Evolutionary conservation across 192 early-diverging fungal species (phyloP).

Genomic region (Chytriomyces sp.): DNA sequence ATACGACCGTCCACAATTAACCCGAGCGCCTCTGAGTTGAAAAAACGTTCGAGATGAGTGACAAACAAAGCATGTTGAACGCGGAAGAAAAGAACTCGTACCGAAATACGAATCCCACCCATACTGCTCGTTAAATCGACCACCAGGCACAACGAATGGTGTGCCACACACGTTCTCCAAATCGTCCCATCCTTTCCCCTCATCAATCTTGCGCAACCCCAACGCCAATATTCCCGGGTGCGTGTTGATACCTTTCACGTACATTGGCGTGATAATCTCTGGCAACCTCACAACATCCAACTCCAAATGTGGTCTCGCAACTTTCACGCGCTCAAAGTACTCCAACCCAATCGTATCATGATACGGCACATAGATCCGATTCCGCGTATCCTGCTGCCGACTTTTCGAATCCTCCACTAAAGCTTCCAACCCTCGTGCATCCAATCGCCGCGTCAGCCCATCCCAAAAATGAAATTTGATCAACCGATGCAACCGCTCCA

Average conservation of each 20-base stretch:
- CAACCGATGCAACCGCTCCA: conserved; percentile 86
- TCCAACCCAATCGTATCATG: conserved; percentile 74
- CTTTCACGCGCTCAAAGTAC: conserved; percentile 79
- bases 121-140: conserved; percentile 99
- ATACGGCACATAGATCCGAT: conserved; percentile 92
- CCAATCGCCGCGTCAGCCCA: conserved; percentile 46
- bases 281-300: conserved; percentile 84
- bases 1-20: conserved; percentile 83
- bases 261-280: conserved; percentile 81
- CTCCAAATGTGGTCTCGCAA: conserved; percentile 61
- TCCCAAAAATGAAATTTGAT: conserved; percentile 96
- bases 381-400: conserved; percentile 70
- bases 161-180: conserved; percentile 55
- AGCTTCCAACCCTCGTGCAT: conserved; percentile 68
- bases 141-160: conserved; percentile 97
- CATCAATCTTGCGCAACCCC: conserved; percentile 56
- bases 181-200: conserved; percentile 15
- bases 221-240: conserved; percentile 89
- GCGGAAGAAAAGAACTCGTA: neutral
- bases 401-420: conserved; percentile 93
- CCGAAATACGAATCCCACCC: conserved; percentile 81
- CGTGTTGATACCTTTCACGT: conserved; percentile 90
- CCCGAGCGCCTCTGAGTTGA: conserved; percentile 72
- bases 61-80: neutral
- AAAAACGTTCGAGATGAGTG: no score